phyloP scores from a whole-genome alignment of 2,329 filamentous ascomycete genomes.

The Diaporthe batatas region DNA sequence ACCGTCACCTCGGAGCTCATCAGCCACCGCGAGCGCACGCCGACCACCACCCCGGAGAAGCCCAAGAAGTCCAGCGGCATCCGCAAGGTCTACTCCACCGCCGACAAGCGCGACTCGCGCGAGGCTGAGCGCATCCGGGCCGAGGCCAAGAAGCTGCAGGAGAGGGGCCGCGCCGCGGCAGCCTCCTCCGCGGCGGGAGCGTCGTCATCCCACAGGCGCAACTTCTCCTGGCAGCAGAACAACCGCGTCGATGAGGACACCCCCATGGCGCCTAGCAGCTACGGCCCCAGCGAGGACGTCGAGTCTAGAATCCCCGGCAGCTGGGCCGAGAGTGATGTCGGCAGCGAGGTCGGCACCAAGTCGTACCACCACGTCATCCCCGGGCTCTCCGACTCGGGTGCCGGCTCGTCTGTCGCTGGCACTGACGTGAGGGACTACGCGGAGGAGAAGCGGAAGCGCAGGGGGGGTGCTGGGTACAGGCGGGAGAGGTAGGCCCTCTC shows the following conservation, averaged over 20 bases:
- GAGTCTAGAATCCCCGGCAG: slow-evolving; percentile 53
- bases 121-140: slow-evolving; percentile 68
- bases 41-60: slow-evolving; percentile 62
- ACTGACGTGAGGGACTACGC: slow-evolving; percentile 54
- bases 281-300: slow-evolving; percentile 39
- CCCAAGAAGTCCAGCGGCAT: slow-evolving; percentile 59
- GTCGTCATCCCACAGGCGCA: slow-evolving; percentile 46
- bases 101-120: slow-evolving; percentile 65
- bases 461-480: slow-evolving; percentile 50
- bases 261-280: slow-evolving; percentile 43
- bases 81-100: slow-evolving; percentile 72
- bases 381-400: slow-evolving; percentile 55
- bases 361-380: slow-evolving; percentile 69
- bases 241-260: slow-evolving; percentile 40
- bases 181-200: slow-evolving; percentile 59
- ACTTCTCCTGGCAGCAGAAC: slow-evolving; percentile 42
- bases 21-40: slow-evolving; percentile 61
- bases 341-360: slow-evolving; percentile 68
- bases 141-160: slow-evolving; percentile 68
- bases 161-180: slow-evolving; percentile 60
- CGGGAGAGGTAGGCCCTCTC: slow-evolving; percentile 44
- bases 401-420: slow-evolving; percentile 48
- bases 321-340: slow-evolving; percentile 57
- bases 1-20: slow-evolving; percentile 74
- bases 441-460: slow-evolving; percentile 59